These are phyloP conservation scores for Vitis labrusca DNA, from an alignment of 164 flowering plant genomes.

Conservation along the genomic window DNA sequence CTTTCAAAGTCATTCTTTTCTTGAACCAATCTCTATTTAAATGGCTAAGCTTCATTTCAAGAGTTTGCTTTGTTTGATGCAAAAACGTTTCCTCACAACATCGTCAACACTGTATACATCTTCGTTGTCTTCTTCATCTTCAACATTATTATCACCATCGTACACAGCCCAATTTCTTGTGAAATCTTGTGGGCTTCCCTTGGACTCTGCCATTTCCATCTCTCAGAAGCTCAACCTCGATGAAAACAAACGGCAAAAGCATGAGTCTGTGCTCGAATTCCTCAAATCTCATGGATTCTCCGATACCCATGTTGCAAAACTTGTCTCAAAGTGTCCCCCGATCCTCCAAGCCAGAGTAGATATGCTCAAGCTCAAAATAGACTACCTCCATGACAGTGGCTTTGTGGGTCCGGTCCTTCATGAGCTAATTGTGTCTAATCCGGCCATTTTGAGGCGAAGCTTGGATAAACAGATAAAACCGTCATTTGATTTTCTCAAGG, in stretches of 20 bases:
- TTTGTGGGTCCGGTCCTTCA: constrained; percentile 4
- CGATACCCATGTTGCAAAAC: constrained; percentile 3
- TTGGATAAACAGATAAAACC: constrained; percentile 7
- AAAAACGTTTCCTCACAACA: constrained; percentile 4
- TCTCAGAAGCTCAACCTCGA: constrained; percentile 6
- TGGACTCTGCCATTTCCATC: constrained; percentile 1
- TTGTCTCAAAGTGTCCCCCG: not conserved
- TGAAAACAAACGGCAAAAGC: not conserved
- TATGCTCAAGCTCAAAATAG: constrained; percentile 7
- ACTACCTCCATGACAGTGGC: constrained; percentile 4
- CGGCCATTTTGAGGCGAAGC: not conserved
- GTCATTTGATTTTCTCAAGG: not conserved
- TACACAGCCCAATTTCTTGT: constrained; percentile 5
- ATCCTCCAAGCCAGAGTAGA: not conserved
- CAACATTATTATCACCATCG: not conserved
- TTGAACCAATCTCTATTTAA: not conserved
- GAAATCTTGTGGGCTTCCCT: constrained; percentile 10
- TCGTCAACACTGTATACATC: not conserved
- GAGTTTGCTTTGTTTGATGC: not conserved
- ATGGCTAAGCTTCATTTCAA: constrained; percentile 1
- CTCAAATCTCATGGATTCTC: constrained; percentile 10
- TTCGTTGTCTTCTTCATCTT: not conserved
- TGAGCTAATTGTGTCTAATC: not conserved
- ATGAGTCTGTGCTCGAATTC: not conserved
- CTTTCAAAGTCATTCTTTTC: too few relatives aligned